Base-by-base conservation (phyloP, 192 early-diverging fungal species). In the Dissophora globulifera region DNA sequence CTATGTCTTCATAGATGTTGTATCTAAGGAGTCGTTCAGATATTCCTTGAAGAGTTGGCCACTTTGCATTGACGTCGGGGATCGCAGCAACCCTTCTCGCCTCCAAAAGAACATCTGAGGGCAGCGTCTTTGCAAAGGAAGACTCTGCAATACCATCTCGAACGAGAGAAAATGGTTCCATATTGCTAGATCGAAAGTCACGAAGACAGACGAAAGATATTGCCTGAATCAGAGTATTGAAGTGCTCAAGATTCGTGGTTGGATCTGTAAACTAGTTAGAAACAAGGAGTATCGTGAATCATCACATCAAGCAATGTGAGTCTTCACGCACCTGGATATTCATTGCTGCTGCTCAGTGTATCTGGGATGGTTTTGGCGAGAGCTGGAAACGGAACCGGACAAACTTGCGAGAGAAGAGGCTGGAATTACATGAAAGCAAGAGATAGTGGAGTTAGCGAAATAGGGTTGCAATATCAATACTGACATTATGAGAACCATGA, bases 261-360 rank as follows among this genome's bases (percentile, higher is more conserved):
- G 46, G 22, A n/a, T 48, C 46, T 48, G 46, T 48, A 48, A 48
- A 48, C 46, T 6, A 48, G 46, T 48, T 48, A 48, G 46, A 48
- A 48, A 40, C 38, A 40, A 40, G 13, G 38, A 40, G 13, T 40
- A 40, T 40, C 38, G 7, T 13, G 13, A 40, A 40, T 40, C 38
- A 40, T 10, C 13, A 40, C 38, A 40, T n/a, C n/a, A n/a, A n/a
- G n/a, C n/a, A n/a, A n/a, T n/a, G n/a, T n/a, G n/a, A n/a, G n/a
- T n/a, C n/a, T n/a, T n/a, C n/a, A n/a, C n/a, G n/a, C n/a, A n/a
- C n/a, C n/a, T n/a, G n/a, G n/a, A n/a, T n/a, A n/a, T n/a, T n/a
- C n/a, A n/a, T n/a, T n/a, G n/a, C n/a, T n/a, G n/a, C n/a, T n/a
- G n/a, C n/a, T n/a, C n/a, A n/a, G n/a, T n/a, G n/a, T n/a, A n/a